Conservation (phyloP, 768 basidiomycete species). For the Lactarius tabidus region DNA sequence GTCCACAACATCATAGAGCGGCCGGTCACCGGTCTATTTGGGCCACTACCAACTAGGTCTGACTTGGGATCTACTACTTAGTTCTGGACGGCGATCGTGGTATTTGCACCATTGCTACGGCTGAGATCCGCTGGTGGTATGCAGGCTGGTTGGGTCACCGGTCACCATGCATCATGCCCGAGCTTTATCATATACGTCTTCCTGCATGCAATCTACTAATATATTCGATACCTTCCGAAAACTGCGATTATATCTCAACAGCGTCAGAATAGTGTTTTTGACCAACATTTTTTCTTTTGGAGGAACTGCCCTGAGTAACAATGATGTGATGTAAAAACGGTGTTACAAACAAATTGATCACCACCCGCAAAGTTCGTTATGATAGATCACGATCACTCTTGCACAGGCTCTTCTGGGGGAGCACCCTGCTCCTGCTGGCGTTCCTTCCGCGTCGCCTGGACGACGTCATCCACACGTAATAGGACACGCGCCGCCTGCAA, state of each 20-base stretch:
- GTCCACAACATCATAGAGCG: no score
- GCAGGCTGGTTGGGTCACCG: no score
- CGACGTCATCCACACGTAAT: conserved; percentile 90
- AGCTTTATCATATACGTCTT: no score
- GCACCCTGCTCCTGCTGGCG: conserved; percentile 48
- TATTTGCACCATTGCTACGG: no score
- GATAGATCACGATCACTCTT: conserved; percentile 16
- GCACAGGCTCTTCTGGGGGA: conserved; percentile 57
- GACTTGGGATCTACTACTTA: no score
- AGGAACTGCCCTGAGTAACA: not conserved
- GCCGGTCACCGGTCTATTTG: no score
- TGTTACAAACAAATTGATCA: conserved; percentile 14
- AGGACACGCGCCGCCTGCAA: conserved; percentile 80
- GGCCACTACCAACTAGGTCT: no score
- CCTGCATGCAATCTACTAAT: no score
- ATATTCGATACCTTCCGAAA: no score
- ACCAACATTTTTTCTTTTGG: not conserved
- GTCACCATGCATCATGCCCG: no score
- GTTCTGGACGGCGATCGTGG: no score
- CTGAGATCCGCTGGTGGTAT: no score
- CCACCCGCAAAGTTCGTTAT: not conserved
- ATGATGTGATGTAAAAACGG: not conserved
- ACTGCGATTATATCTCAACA: not conserved
- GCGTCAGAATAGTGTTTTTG: not conserved
- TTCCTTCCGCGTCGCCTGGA: conserved; percentile 81